These are phyloP conservation scores for Silene noctiflora DNA, from an alignment of 179 eudicot species.

Conservation along the genomic window DNA sequence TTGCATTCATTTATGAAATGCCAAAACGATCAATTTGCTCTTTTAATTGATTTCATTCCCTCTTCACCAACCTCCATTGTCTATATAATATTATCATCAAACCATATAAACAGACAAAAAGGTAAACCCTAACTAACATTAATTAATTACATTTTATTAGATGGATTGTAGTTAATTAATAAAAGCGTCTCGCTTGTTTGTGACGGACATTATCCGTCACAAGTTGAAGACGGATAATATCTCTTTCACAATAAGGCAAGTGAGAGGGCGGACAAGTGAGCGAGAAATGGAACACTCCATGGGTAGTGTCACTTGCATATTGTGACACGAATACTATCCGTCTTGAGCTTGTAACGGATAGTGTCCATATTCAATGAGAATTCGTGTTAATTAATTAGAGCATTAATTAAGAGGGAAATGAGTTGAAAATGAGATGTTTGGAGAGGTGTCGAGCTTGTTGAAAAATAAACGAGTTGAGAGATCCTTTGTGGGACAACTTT, in stretches of 20 bases:
- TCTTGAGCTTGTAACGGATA: too few relatives aligned
- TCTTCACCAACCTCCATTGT: conserved; percentile 29
- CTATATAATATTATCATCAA: conserved; percentile 7
- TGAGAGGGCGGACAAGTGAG: too few relatives aligned
- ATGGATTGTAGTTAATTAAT: too few relatives aligned
- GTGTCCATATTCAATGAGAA: too few relatives aligned
- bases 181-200: too few relatives aligned
- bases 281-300: too few relatives aligned
- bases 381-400: conserved; percentile 35
- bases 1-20: conserved; percentile 10
- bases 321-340: too few relatives aligned
- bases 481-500: conserved; percentile 25
- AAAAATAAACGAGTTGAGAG: conserved; percentile 13
- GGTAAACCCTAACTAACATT: conserved; percentile 4
- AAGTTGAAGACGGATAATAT: too few relatives aligned
- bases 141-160: conserved; percentile 4
- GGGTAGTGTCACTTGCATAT: too few relatives aligned
- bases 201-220: too few relatives aligned
- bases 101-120: conserved; percentile 20
- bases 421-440: conserved; percentile 23
- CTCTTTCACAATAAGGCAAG: too few relatives aligned
- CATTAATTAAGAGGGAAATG: conserved; percentile 21
- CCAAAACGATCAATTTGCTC: neutral
- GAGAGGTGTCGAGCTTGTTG: conserved; percentile 27
- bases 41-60: conserved; percentile 20